phyloP scores from a whole-genome alignment of 805 yeast genomes.

The Saccharomycopsis sp. region DNA sequence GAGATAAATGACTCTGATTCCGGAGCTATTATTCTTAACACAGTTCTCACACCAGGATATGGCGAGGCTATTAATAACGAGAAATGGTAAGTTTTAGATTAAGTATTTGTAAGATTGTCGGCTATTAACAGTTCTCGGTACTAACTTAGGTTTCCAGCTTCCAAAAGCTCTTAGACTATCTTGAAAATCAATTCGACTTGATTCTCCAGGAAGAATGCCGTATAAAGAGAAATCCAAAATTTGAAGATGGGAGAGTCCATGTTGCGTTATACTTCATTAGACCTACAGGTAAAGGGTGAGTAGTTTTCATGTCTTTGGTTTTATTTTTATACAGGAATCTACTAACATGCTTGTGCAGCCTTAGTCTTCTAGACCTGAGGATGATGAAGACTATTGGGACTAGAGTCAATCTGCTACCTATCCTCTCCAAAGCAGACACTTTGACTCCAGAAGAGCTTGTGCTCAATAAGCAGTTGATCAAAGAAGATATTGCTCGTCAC shows the following conservation, averaged over 20 bases:
- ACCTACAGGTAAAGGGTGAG: conserved; percentile 44
- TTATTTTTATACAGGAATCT: conserved; percentile 8
- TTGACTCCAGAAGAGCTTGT: conserved; percentile 59
- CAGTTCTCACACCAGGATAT: conserved; percentile 69
- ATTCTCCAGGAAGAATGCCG: conserved; percentile 83
- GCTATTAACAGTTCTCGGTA: too few species aligned
- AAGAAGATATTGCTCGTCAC: conserved; percentile 49
- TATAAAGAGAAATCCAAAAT: conserved; percentile 77
- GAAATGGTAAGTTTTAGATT: not conserved
- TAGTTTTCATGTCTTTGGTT: conserved; percentile 12
- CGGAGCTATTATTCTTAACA: conserved; percentile 44
- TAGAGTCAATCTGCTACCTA: conserved; percentile 77
- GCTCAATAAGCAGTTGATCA: conserved; percentile 45
- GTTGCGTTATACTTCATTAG: conserved; percentile 65
- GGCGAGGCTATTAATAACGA: conserved; percentile 67
- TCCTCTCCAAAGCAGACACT: conserved; percentile 74
- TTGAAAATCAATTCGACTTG: conserved; percentile 71
- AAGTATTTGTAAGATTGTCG: not conserved
- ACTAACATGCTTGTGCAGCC: conserved; percentile 11
- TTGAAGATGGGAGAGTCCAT: conserved; percentile 72
- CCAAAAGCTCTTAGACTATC: conserved; percentile 46
- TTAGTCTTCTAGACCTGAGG: conserved; percentile 65
- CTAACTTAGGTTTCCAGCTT: conserved; percentile 33
- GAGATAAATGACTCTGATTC: conserved; percentile 53
- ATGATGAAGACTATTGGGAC: conserved; percentile 63